These are phyloP conservation scores for Microbotryomycetes sp. DNA, from an alignment of 1,284 basidiomycete genomes.

Conservation along the genomic window DNA sequence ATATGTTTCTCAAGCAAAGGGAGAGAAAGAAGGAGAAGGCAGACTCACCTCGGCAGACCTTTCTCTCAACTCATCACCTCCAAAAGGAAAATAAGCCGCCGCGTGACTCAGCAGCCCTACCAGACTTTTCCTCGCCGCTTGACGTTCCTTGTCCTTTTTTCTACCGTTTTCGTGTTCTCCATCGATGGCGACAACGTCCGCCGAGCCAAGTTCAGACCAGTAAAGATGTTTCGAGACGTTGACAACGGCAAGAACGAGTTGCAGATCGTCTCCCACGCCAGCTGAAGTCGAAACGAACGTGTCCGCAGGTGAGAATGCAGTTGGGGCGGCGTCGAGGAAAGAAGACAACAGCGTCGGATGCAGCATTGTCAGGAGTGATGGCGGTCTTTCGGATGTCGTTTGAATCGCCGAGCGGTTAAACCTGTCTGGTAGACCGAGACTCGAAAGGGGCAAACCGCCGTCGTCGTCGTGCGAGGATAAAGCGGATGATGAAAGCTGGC, in stretches of 20 bases:
- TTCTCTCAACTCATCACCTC: conserved; percentile 34
- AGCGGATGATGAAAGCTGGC: conserved; percentile 1
- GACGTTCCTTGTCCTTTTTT: not conserved
- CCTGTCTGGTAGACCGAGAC: too few species aligned
- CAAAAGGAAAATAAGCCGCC: conserved; percentile 75
- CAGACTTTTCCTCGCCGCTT: conserved; percentile 40
- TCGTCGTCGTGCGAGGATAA: not conserved
- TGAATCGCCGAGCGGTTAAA: too few species aligned
- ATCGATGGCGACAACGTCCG: not conserved
- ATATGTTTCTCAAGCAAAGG: too few species aligned
- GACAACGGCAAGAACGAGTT: conserved; percentile 56
- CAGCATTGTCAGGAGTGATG: conserved; percentile 48
- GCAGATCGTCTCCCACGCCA: conserved; percentile 49
- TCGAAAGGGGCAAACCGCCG: not conserved
- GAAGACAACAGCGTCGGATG: conserved; percentile 68
- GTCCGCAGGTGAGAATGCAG: conserved; percentile 58
- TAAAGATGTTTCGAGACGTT: conserved; percentile 64
- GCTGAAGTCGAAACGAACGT: not conserved
- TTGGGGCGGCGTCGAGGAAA: conserved; percentile 75
- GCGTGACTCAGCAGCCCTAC: conserved; percentile 60
- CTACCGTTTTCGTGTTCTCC: not conserved
- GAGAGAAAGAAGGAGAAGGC: too few species aligned
- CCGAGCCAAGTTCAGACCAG: conserved; percentile 45
- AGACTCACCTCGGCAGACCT: not conserved
- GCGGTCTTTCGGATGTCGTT: too few species aligned